Conservation (phyloP, 73 alveolate species). For the Stentor roeselii region DNA sequence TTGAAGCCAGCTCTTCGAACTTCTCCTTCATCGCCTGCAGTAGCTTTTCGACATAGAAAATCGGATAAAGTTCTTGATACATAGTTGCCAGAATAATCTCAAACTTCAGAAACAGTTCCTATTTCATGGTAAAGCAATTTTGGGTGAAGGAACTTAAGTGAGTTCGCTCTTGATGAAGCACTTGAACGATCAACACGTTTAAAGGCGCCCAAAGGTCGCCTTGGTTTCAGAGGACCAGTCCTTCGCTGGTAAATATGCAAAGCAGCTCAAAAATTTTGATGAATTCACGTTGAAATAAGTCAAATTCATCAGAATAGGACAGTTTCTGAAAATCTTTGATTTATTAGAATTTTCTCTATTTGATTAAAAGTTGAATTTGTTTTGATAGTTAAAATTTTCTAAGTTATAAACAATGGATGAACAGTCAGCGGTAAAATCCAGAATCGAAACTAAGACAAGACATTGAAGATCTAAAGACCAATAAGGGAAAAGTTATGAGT, state of each 20-base stretch:
- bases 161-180: slow-evolving; percentile 77
- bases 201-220: slow-evolving; percentile 55
- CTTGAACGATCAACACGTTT: slow-evolving; percentile 66
- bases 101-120: slow-evolving; percentile 74
- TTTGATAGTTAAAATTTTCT: not conserved
- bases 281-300: too few species aligned
- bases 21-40: slow-evolving; percentile 64
- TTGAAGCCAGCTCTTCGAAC: slow-evolving; percentile 58
- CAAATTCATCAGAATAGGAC: too few species aligned
- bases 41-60: slow-evolving; percentile 72
- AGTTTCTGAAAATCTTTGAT: too few species aligned
- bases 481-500: not conserved
- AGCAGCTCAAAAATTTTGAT: slow-evolving; percentile 71
- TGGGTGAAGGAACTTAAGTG: slow-evolving; percentile 53
- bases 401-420: not conserved
- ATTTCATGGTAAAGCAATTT: slow-evolving; percentile 65
- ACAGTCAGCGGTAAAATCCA: not conserved
- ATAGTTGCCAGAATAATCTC: slow-evolving; percentile 75
- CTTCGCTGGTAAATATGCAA: slow-evolving; percentile 90
- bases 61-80: slow-evolving; percentile 69
- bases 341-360: too few species aligned
- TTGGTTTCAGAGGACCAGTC: slow-evolving; percentile 83
- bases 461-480: not conserved
- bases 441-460: slow-evolving; percentile 21
- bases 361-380: too few species aligned